Percentiles rank a stretch among this genome's conserved stretches.
Evolutionary conservation across 2,329 filamentous ascomycete species (phyloP).

Genomic region (Cladobotryum protrusum): DNA sequence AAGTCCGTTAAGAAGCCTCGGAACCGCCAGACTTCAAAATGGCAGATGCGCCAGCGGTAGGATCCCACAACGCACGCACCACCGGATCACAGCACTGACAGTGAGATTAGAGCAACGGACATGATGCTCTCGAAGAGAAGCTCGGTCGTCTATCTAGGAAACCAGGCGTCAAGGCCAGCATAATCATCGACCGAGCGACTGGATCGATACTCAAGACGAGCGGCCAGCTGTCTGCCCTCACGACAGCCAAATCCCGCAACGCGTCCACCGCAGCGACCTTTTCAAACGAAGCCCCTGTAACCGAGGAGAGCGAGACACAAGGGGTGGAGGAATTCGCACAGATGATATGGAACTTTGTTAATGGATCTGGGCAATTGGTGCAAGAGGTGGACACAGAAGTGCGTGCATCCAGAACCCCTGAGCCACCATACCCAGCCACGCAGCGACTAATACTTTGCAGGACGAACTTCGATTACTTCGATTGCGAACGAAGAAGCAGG

Average conservation of each 20-base stretch:
- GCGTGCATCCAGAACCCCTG: constrained; percentile 13
- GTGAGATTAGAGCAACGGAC: constrained; percentile 33
- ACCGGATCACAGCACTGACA: background rate
- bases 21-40: background rate
- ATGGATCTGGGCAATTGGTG: constrained; percentile 62
- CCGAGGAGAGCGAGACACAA: constrained; percentile 45
- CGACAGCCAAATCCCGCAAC: constrained; percentile 31
- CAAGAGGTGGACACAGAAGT: constrained; percentile 67
- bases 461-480: constrained; percentile 73
- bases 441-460: constrained; percentile 27
- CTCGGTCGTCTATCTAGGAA: constrained; percentile 69
- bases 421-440: background rate
- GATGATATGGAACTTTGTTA: constrained; percentile 71
- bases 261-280: constrained; percentile 37
- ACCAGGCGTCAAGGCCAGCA: constrained; percentile 69
- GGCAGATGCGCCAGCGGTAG: constrained; percentile 12
- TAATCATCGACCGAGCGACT: constrained; percentile 65
- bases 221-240: constrained; percentile 58
- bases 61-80: background rate
- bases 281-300: constrained; percentile 36
- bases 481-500: constrained; percentile 76
- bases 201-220: constrained; percentile 71
- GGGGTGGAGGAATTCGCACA: constrained; percentile 67
- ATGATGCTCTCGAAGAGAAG: constrained; percentile 58
- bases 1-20: no score